A percentile compares a stretch with the other conserved stretches of the same genome.
Conservation (phyloP, 495 filamentous ascomycete species). For the Evernia prunastri region DNA sequence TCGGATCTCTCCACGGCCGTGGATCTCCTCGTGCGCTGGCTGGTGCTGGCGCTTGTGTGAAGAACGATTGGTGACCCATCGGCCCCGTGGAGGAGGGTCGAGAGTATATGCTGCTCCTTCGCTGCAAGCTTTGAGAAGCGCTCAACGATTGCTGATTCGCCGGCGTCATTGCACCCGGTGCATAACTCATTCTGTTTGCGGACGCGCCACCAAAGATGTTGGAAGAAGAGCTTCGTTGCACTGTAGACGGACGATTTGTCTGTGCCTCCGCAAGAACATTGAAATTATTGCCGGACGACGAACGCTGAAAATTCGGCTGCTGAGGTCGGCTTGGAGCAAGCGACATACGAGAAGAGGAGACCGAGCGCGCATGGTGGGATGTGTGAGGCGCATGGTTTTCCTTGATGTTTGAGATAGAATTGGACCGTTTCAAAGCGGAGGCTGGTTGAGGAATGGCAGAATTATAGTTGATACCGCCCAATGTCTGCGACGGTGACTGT, state of each 20-base stretch:
- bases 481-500: conserved; percentile 49
- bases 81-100: conserved; percentile 55
- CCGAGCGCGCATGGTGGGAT: conserved; percentile 65
- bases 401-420: conserved; percentile 63
- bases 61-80: conserved; percentile 78
- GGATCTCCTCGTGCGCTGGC: conserved; percentile 81
- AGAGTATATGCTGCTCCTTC: conserved; percentile 83
- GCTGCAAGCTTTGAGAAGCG: conserved; percentile 49
- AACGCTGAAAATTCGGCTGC: conserved; percentile 76
- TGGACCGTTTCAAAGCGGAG: conserved; percentile 95
- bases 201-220: conserved; percentile 51
- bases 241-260: conserved; percentile 58
- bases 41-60: conserved; percentile 71
- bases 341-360: conserved; percentile 79
- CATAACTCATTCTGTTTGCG: conserved; percentile 47
- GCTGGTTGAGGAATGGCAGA: conserved; percentile 78
- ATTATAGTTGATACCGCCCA: conserved; percentile 70
- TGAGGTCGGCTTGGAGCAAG: conserved; percentile 70
- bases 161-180: conserved; percentile 50
- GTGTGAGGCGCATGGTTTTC: conserved; percentile 59
- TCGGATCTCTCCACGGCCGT: conserved; percentile 74
- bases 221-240: conserved; percentile 74
- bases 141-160: conserved; percentile 36
- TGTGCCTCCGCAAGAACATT: conserved; percentile 49
- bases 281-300: conserved; percentile 70